Base-by-base conservation (phyloP, 305 asterid species). In the Coffea humblotiana region DNA sequence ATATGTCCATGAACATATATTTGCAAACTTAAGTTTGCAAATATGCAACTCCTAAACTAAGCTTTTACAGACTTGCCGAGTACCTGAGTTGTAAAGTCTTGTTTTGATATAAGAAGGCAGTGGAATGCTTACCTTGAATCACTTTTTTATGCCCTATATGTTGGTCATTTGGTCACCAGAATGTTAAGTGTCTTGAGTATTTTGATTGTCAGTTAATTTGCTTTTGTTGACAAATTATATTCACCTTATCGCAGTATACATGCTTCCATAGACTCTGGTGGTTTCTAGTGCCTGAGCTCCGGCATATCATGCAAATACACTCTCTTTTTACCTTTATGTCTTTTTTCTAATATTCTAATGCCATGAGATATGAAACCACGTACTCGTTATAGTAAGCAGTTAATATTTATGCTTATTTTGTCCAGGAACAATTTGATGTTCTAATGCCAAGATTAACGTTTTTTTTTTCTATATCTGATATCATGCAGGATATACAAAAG, bases 401-500 rank as follows among this genome's bases (percentile, higher is more conserved):
- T 58, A 19, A 58, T 10, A 19, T 58, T 10, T 58, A 21, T 58
- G 64, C 27, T 58, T 21, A 19, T 58, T 58, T 58, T 58, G 23
- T 19, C 64, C 12, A 21, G 64, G 64, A 58, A 19, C 27, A 7
- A 56, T 7, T 21, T 58, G 23, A 58, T 58, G 65, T 21, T 60
- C 65, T 21, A 40, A 40, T 40, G 23, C 3, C 13, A n/a, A 60
- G 21, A 60, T 27, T 60, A 27, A 23, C 25, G 8, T 21, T 23
- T 0, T 60, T 58, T 58, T 60, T 7, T 21, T 8, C 65, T 21
- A 7, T 35, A 12, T 8, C 29, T 65, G 27, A 43, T 78, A 60
- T 77, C 60, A 27, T 84, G 12, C 90, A 94, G 99, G 99, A 76
- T 96, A 96, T 83, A 93, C 99, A 13, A 95, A 95, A 76, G 99